A percentile compares a stretch with the other conserved stretches of the same genome.
These are phyloP conservation scores for Diaporthe batatas DNA, from an alignment of 2,329 filamentous ascomycete genomes.

Conservation along the genomic window DNA sequence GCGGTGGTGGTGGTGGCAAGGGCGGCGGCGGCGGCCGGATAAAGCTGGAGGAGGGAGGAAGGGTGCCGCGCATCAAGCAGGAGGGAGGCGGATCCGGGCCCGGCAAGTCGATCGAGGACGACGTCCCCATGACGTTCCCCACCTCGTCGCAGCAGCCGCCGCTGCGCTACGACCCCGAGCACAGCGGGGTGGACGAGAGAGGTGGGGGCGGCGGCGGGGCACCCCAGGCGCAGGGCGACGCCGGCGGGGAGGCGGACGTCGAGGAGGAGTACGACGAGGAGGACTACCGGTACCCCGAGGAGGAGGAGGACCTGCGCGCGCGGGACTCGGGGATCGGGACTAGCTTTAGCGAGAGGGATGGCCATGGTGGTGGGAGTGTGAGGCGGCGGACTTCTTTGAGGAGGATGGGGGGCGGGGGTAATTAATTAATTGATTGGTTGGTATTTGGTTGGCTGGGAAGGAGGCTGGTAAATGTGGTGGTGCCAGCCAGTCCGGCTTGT, in stretches of 20 bases:
- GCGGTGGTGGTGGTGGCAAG: no score
- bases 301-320: conserved; percentile 47
- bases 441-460: no score
- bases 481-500: no score
- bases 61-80: conserved; percentile 27
- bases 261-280: conserved; percentile 47
- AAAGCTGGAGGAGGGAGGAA: conserved; percentile 44
- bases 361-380: conserved; percentile 18
- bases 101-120: conserved; percentile 35
- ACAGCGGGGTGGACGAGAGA: conserved; percentile 28
- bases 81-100: background rate
- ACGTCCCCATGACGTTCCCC: conserved; percentile 43
- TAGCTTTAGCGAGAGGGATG: conserved; percentile 56
- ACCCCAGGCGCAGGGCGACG: conserved; percentile 43
- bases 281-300: background rate
- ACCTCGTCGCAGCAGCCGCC: conserved; percentile 40
- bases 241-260: conserved; percentile 61
- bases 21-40: conserved; percentile 44
- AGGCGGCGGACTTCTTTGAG: conserved; percentile 37
- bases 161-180: conserved; percentile 47
- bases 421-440: no score
- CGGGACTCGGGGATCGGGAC: conserved; percentile 67
- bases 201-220: background rate
- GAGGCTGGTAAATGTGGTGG: no score
- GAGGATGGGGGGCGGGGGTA: background rate